Percentiles rank a stretch among this genome's conserved stretches.
Conservation (phyloP, 2,329 filamentous ascomycete species). For the Diaporthe citri region DNA sequence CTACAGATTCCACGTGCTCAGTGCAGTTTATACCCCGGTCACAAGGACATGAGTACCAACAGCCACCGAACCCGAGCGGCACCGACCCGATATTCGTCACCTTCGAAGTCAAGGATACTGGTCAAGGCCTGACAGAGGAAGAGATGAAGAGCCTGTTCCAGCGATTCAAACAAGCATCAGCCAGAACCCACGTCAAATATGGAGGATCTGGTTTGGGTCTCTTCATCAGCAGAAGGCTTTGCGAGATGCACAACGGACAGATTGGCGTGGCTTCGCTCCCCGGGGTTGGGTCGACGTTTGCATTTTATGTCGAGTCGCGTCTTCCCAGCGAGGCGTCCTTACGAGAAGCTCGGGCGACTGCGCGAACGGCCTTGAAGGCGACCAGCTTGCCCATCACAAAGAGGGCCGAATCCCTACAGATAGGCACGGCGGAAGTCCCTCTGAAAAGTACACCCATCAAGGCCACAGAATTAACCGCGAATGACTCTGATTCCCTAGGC, state of each 20-base stretch:
- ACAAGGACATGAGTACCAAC: constrained; percentile 56
- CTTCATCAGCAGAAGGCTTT: constrained; percentile 84
- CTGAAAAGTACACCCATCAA: constrained; percentile 38
- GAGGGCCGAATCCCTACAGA: constrained; percentile 39
- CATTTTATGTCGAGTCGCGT: constrained; percentile 77
- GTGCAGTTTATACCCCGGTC: constrained; percentile 75
- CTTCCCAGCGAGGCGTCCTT: constrained; percentile 55
- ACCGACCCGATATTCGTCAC: constrained; percentile 72
- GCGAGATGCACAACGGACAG: constrained; percentile 83
- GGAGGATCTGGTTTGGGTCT: constrained; percentile 81
- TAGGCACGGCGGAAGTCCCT: constrained; percentile 39
- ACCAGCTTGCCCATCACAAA: constrained; percentile 41
- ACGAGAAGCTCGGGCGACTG: constrained; percentile 55
- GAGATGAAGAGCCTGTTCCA: constrained; percentile 80
- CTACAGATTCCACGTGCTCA: constrained; percentile 55
- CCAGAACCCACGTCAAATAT: constrained; percentile 79
- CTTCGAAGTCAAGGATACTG: constrained; percentile 83
- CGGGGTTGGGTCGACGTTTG: constrained; percentile 80
- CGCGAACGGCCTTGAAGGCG: constrained; percentile 50
- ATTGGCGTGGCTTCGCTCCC: constrained; percentile 80
- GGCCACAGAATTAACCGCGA: constrained; percentile 2
- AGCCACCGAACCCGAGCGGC: constrained; percentile 47
- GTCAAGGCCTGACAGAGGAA: constrained; percentile 74
- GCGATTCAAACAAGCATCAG: constrained; percentile 79
- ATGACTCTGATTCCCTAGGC: constrained; percentile 22